phyloP scores from a whole-genome alignment of 768 basidiomycete genomes.

The Lactarius sp. region DNA sequence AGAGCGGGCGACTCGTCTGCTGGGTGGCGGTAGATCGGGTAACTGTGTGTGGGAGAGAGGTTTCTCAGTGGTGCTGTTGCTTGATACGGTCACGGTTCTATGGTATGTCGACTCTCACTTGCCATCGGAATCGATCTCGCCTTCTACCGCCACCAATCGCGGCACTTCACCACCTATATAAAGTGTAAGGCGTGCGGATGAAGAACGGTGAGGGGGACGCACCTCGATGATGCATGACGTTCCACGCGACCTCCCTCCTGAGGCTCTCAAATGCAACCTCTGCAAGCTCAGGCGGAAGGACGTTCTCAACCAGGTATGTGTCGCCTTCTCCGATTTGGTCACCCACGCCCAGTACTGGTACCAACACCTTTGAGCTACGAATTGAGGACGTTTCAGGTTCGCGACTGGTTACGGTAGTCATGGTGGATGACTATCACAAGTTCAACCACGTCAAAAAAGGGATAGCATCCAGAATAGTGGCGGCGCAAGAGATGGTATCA shows the following conservation, averaged over 20 bases:
- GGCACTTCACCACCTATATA: slow-evolving; percentile 46
- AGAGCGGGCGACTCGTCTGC: slow-evolving; percentile 73
- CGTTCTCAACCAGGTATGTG: slow-evolving; percentile 41
- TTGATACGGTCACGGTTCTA: too few species aligned
- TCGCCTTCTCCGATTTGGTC: too few species aligned
- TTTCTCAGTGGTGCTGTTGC: too few species aligned
- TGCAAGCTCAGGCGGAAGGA: slow-evolving; percentile 55
- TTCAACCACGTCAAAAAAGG: too few species aligned
- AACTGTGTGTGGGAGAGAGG: slow-evolving; percentile 22
- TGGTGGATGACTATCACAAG: too few species aligned
- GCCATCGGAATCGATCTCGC: slow-evolving; percentile 45
- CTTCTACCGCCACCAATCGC: slow-evolving; percentile 57
- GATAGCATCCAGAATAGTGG: too few species aligned
- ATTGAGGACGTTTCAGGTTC: background rate
- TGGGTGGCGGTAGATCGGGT: slow-evolving; percentile 79
- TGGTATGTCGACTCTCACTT: slow-evolving; percentile 33
- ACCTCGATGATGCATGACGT: too few species aligned
- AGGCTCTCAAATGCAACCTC: slow-evolving; percentile 50
- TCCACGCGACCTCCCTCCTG: too few species aligned
- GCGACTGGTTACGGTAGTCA: too few species aligned
- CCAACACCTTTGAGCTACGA: slow-evolving; percentile 5
- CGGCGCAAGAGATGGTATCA: too few species aligned
- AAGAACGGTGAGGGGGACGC: too few species aligned
- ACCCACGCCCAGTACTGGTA: background rate
- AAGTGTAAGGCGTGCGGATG: too few species aligned